A percentile compares a stretch with the other conserved stretches of the same genome.
Conservation (phyloP, 768 basidiomycete species). For the Mycena indigotica region DNA sequence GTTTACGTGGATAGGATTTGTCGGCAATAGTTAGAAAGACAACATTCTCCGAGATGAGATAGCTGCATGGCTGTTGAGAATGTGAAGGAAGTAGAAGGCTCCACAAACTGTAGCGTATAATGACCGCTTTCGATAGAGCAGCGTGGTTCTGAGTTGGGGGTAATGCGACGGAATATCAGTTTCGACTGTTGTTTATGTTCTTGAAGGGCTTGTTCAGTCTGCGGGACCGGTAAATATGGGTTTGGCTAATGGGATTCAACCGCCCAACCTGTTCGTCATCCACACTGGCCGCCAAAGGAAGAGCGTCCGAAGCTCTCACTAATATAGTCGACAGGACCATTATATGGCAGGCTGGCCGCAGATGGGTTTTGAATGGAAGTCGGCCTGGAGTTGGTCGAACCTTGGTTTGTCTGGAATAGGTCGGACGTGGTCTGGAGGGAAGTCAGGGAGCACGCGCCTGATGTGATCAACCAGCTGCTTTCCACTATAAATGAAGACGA, state of each 20-base stretch:
- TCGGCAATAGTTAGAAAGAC: conserved; percentile 95
- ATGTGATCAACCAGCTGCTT: not conserved
- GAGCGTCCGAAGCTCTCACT: conserved; percentile 80
- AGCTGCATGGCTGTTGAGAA: conserved; percentile 56
- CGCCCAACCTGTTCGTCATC: conserved; percentile 99
- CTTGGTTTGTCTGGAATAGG: too few species aligned
- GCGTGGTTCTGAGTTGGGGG: conserved; percentile 89
- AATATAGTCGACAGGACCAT: conserved; percentile 91
- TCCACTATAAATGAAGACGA: not conserved
- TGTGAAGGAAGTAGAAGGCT: not conserved
- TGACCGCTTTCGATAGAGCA: conserved; percentile 96
- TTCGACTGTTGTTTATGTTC: conserved; percentile 99
- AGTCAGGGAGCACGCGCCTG: too few species aligned
- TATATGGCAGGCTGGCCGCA: conserved; percentile 16
- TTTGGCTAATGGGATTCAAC: too few species aligned
- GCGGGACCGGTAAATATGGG: conserved; percentile 16
- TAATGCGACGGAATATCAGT: conserved; percentile 92
- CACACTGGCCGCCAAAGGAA: conserved; percentile 93
- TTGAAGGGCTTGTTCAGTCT: conserved; percentile 93
- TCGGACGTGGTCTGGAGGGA: too few species aligned
- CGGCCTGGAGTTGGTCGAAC: too few species aligned
- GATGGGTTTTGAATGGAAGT: too few species aligned
- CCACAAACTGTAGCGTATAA: conserved; percentile 91
- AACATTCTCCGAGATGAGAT: conserved; percentile 92
- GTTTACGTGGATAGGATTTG: conserved; percentile 94